Percentiles rank a stretch among this genome's conserved stretches.
These are phyloP conservation scores for Nitzschia inconspicua DNA, from an alignment of 108 stramenopile genomes.

Conservation along the genomic window DNA sequence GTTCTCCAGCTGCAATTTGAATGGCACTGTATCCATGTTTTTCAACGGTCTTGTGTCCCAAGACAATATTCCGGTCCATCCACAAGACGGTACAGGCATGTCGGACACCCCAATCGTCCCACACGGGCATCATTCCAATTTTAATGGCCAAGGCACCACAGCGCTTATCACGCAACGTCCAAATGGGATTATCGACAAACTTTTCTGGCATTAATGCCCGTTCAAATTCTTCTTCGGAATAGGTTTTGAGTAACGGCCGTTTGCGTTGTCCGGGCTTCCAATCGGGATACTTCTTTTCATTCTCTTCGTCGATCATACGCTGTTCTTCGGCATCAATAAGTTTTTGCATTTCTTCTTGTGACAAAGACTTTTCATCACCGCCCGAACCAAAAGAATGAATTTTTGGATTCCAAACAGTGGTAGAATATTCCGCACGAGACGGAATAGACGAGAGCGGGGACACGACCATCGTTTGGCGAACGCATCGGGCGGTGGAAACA, in stretches of 20 bases:
- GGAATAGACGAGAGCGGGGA: no score
- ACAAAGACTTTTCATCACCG: constrained; percentile 33
- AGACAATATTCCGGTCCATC: constrained; percentile 87
- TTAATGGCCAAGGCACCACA: constrained; percentile 94
- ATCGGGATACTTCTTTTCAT: constrained; percentile 35
- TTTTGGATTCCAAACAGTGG: no score
- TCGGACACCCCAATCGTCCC: constrained; percentile 95
- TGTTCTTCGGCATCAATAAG: constrained; percentile 63
- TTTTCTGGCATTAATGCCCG: constrained; percentile 53
- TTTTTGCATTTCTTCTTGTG: constrained; percentile 57
- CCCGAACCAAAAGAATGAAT: constrained; percentile 28
- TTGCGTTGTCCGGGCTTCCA: constrained; percentile 90
- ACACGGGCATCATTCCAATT: constrained; percentile 96
- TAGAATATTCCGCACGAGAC: no score
- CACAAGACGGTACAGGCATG: constrained; percentile 92
- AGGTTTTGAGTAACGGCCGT: constrained; percentile 60
- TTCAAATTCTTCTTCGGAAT: constrained; percentile 66
- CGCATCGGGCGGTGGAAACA: no score
- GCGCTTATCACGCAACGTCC: constrained; percentile 77
- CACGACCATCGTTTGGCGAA: no score
- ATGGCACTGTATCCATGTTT: constrained; percentile 88
- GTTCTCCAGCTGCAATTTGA: constrained; percentile 92
- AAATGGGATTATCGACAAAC: constrained; percentile 34
- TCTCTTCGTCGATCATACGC: constrained; percentile 46
- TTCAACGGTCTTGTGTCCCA: constrained; percentile 85